Evolutionary conservation across 108 stramenopile genomes (phyloP).

Genomic region (Stephanodiscus minutulus): DNA sequence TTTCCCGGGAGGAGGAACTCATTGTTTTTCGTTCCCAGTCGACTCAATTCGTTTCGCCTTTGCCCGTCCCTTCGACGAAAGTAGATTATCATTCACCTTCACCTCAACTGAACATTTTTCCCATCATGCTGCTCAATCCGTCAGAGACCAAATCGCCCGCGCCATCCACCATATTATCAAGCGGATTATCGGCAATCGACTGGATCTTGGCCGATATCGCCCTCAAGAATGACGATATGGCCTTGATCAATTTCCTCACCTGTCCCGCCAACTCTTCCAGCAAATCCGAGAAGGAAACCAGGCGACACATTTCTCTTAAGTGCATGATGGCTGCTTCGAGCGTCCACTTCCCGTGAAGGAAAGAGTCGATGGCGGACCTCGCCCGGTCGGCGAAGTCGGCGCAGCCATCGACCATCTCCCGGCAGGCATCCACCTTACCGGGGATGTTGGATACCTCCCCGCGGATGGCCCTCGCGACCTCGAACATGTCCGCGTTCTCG

Average conservation of each 20-base stretch:
- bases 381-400: conserved; percentile 31
- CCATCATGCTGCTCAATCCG: conserved; percentile 8
- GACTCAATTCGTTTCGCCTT: too few species aligned
- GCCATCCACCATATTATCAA: conserved; percentile 5
- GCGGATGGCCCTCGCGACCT: conserved; percentile 29
- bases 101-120: background rate
- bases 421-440: conserved; percentile 41
- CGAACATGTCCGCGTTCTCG: conserved; percentile 36
- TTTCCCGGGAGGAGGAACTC: too few species aligned
- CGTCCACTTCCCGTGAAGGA: conserved; percentile 48
- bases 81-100: background rate
- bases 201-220: conserved; percentile 7
- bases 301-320: conserved; percentile 51
- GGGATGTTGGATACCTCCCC: conserved; percentile 30
- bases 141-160: conserved; percentile 23
- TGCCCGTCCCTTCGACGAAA: background rate
- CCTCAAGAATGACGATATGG: conserved; percentile 3
- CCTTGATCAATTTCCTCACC: conserved; percentile 20
- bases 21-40: too few species aligned
- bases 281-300: conserved; percentile 28
- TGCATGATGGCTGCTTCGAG: conserved; percentile 49
- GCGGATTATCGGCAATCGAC: conserved; percentile 1
- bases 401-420: conserved; percentile 39
- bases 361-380: conserved; percentile 29
- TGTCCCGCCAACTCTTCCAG: conserved; percentile 21